Base-by-base conservation (phyloP, 176 grass and related monocot species). In the Microstegium vimineum region DNA sequence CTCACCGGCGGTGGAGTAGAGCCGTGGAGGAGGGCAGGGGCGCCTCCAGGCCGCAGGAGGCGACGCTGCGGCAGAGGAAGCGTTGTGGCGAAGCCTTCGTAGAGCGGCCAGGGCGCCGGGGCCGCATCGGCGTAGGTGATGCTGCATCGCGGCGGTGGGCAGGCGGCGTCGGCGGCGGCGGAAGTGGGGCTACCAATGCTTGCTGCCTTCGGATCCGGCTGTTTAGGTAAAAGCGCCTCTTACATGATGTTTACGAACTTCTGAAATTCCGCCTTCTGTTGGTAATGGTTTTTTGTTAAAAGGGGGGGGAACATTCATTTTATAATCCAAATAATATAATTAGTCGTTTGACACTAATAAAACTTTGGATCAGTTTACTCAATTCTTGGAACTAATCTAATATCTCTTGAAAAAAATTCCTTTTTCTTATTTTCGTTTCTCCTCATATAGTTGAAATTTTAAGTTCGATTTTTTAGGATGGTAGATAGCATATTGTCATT, bases 1-100 rank as follows among this genome's bases (percentile, higher is more conserved):
- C 72, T 82, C 78, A 86, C 87, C 81, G 20, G 41, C 62, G 26
- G 85, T 79, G 52, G 75, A 84, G 76, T 81, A 87, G 16, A 45
- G 25, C 10, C 64, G 81, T 8, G n/a, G 62, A 66, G 13, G 56
- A 77, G 14, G 35, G 26, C 3, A 28, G 6, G 66, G 77, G 5
- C 46, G 1, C 23, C 47, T 73, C 88, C 66, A 62, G 12, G 31
- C 22, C 28, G 23, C 37, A 14, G 37, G 67, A 67, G 79, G 12
- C 4, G 73, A 65, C 10, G 71, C 2, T 20, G 37, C 8, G 0
- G 22, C 4, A 2, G 42, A 1, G 10, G 25, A 2, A 0, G 59
- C 60, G 47, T 28, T 33, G 37, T 82, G n/a, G 13, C 66, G 17
- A 37, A 67, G 18, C 59, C 79, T 22, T 38, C 78, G 57, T 45